These are phyloP conservation scores for Dictyostelium capitatum DNA, from an alignment of 78 protist genomes.

Conservation along the genomic window DNA sequence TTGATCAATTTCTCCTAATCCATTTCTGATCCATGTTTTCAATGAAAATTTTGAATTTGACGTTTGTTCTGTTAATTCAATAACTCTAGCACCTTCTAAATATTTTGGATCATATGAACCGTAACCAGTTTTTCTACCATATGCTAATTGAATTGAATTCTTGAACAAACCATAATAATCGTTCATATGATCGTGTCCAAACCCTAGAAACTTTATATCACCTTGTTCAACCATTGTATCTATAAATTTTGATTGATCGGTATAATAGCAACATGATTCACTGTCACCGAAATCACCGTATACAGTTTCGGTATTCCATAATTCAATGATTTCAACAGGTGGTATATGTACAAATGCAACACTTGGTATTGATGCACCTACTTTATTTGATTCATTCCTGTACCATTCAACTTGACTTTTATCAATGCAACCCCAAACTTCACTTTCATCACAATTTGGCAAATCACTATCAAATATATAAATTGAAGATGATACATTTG, in stretches of 20 bases:
- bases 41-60: background rate
- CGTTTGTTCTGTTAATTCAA: background rate
- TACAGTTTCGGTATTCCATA: constrained; percentile 22
- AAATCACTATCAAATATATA: constrained; percentile 45
- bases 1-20: background rate
- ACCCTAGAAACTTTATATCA: constrained; percentile 36
- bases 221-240: constrained; percentile 12
- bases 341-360: constrained; percentile 63
- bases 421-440: constrained; percentile 47
- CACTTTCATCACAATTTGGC: background rate
- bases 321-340: constrained; percentile 33
- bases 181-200: constrained; percentile 53
- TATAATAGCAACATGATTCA: constrained; percentile 28
- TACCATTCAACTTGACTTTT: constrained; percentile 40
- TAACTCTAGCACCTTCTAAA: constrained; percentile 41
- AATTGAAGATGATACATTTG: background rate
- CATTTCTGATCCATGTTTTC: constrained; percentile 48
- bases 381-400: background rate
- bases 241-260: constrained; percentile 13
- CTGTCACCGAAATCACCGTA: constrained; percentile 47
- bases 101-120: constrained; percentile 43
- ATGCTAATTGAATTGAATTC: background rate
- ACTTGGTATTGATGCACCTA: background rate
- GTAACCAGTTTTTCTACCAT: constrained; percentile 62
- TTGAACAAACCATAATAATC: constrained; percentile 36